These are phyloP conservation scores for Cryptosporidium sp. DNA, from an alignment of 169 alveolate genomes.

Conservation along the genomic window DNA sequence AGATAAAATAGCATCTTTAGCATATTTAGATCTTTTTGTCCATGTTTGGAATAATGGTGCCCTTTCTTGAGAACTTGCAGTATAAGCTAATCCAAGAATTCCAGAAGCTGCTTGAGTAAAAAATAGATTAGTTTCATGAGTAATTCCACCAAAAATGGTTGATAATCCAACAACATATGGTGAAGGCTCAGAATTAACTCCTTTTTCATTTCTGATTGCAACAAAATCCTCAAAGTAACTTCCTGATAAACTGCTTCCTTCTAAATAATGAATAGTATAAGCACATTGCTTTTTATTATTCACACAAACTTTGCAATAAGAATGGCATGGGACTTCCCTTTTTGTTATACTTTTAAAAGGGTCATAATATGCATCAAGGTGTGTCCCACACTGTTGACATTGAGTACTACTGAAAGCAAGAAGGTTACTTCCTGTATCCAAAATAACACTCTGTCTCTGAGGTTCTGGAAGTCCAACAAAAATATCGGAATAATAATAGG, in stretches of 20 bases:
- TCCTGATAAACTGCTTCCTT: conserved; percentile 71
- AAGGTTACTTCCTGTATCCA: conserved; percentile 74
- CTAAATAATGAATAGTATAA: conserved; percentile 60
- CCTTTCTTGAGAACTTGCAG: conserved; percentile 67
- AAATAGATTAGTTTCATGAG: conserved; percentile 62
- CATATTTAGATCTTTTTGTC: conserved; percentile 53
- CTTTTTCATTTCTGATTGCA: conserved; percentile 62
- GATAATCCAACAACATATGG: conserved; percentile 67
- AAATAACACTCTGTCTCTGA: conserved; percentile 71
- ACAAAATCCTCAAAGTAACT: conserved; percentile 70
- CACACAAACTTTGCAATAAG: conserved; percentile 66
- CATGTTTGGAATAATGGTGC: conserved; percentile 71
- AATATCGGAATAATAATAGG: conserved; percentile 63
- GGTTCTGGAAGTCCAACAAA: conserved; percentile 75
- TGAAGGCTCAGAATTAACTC: conserved; percentile 31
- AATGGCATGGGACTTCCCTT: conserved; percentile 55
- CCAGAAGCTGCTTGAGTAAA: conserved; percentile 76
- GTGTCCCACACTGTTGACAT: conserved; percentile 72
- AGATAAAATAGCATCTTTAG: conserved; percentile 50
- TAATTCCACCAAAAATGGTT: conserved; percentile 71
- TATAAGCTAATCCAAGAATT: conserved; percentile 71
- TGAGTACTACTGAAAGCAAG: conserved; percentile 62
- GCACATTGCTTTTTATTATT: conserved; percentile 59
- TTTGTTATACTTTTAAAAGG: conserved; percentile 57
- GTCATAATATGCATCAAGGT: conserved; percentile 70